Base-by-base conservation (phyloP, 1,284 basidiomycete genomes). In the Trichosporon ovoides region DNA sequence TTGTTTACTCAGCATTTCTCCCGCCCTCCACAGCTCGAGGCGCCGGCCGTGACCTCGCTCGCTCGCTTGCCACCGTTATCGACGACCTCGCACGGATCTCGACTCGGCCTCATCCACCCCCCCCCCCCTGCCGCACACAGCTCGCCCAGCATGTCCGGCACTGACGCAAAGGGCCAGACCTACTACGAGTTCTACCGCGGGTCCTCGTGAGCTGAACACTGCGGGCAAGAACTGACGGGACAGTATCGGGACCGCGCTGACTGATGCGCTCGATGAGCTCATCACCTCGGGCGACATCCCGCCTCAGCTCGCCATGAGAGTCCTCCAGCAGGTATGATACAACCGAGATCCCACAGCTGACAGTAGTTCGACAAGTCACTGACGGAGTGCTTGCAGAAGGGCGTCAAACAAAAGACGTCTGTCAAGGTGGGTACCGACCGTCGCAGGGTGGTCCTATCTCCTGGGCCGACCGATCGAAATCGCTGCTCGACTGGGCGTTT, bases 201-300 rank as follows among this genome's bases (percentile, higher is more conserved):
- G 3, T 75, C 74, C 19, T 71, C 69, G 74, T 74, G 28, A 54
- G 60, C 48, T 33, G 1, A 1, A 14, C n/a, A n/a, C 18, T 19
- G 40, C 20, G 4, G 4, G 4, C 33, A 5, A 19, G 19, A 20
- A 35, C 43, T 28, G 24, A 50, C 31, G 58, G 2, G 5, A 16
- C 69, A 98, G 95, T 66, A 91, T 98, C 77, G 95, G 95, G 40
- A 91, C 94, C 82, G 92, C 95, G 49, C 83, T 98, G 57, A 97
- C 95, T n/a, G 95, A 98, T 81, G 93, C 95, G 64, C 85, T 98
- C 68, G 95, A 98, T 79, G 95, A 98, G 80, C 85, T 98, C 62
- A 98, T 98, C 72, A 96, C 94, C 53, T 91, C 88, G 67, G 95
- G 95, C 2, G 88, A 91, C 59, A 98, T 98, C 68, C 96, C 94